Base-by-base conservation (phyloP, 2,329 filamentous ascomycete genomes). In the Beauveria sp. region DNA sequence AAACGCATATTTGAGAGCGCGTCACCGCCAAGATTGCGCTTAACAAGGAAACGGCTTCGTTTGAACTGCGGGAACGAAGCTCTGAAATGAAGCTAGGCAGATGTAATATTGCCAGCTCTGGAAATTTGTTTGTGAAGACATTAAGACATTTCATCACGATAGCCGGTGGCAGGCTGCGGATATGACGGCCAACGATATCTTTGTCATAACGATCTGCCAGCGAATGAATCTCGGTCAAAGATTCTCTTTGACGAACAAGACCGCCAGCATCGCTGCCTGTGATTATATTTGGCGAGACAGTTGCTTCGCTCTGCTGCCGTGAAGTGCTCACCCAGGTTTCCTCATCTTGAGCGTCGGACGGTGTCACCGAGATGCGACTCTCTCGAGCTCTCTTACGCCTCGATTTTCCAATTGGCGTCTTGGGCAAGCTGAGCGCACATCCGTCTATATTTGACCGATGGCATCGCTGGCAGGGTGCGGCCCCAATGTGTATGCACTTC, bases 71-170 rank as follows among this genome's bases (percentile, higher is more conserved):
- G 0, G 64, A 57, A 6, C 64, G 63, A 6, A 69, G 67, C 5
- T 71, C 68, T 0, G 64, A 61, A 24, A 72, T 67, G 7, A 74
- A 71, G 0, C 70, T 66, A 0, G 72, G 69, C 0, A 72, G 68
- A n/a, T 74, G 72, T 0, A 75, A 62, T 2, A 75, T 69, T 8
- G 70, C 65, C 10, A 74, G 54, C 54, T 75, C 72, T 0, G 72
- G 72, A 8, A 73, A 73, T 10, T 71, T 72, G 41, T 68, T 69
- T 6, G 68, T 72, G 10, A 75, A 75, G 0, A 72, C 65, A 22
- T 72, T 71, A 0, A 75, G 52, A 4, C 70, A 67, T 6, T 72
- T 72, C 8, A 74, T 64, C 2, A 73, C 67, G 1, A 68, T 61
- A 0, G 68, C 64, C 1, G 67, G 67, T 0, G 70, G 64, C 0